Evolutionary conservation across 176 grass and related monocot species (phyloP).

Genomic region (Ananas comosus): DNA sequence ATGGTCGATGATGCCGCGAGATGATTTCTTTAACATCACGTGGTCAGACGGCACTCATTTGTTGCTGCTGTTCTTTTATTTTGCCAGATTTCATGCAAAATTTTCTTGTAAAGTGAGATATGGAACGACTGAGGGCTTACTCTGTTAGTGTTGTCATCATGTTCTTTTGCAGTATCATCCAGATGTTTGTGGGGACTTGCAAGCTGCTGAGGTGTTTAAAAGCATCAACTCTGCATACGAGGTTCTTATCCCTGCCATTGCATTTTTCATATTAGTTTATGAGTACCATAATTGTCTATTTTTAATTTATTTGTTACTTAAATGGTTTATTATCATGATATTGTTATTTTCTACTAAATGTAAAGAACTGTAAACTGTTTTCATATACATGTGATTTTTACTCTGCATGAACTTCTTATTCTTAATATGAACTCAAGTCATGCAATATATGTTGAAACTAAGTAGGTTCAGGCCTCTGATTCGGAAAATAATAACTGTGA

Average conservation of each 20-base stretch:
- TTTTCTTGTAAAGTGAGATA: neutral
- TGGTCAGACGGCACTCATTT: too few species aligned
- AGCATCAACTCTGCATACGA: constrained; percentile 21
- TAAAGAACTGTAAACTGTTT: neutral
- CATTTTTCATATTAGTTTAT: neutral
- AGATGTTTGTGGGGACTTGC: constrained; percentile 25
- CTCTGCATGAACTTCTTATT: neutral
- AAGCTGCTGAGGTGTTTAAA: constrained; percentile 20
- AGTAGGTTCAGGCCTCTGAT: neutral
- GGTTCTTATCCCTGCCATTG: neutral
- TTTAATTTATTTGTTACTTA: neutral
- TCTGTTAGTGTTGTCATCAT: neutral
- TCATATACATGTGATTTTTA: neutral
- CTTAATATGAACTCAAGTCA: neutral
- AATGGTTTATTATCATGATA: too few species aligned
- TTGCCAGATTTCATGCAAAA: too few species aligned
- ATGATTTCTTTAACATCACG: too few species aligned
- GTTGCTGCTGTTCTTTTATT: too few species aligned
- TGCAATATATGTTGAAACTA: neutral
- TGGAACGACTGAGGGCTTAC: neutral
- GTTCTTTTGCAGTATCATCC: constrained; percentile 25
- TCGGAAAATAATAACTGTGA: neutral
- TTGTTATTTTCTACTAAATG: too few species aligned
- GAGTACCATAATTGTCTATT: neutral
- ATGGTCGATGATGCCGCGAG: too few species aligned